A percentile compares a stretch with the other conserved stretches of the same genome.
Conservation (phyloP, 306 rosid genomes). For the Castanea crenata region DNA sequence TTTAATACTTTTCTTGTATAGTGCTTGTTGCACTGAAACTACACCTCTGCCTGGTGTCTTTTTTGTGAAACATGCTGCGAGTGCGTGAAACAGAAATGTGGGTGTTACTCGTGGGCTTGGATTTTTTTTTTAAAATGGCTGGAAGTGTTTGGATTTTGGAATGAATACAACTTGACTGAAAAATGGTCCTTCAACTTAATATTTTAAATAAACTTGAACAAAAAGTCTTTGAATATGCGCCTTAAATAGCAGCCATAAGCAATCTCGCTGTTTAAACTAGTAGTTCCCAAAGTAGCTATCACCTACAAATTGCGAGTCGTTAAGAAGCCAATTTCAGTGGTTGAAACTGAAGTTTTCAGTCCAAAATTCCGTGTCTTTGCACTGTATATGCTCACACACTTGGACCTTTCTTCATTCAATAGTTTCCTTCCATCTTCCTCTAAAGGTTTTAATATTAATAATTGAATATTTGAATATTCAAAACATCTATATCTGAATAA, state of each 20-base stretch:
- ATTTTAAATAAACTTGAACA: slow-evolving; percentile 15
- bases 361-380: slow-evolving; percentile 16
- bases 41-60: background rate
- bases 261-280: background rate
- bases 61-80: background rate
- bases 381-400: background rate
- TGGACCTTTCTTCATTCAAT: background rate
- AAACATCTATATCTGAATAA: too few relatives aligned
- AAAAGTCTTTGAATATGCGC: slow-evolving; percentile 6
- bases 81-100: background rate
- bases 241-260: background rate
- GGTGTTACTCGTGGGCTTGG: background rate
- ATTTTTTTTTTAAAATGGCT: background rate
- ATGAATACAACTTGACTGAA: slow-evolving; percentile 26
- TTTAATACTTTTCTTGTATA: background rate
- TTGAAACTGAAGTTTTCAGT: slow-evolving; percentile 28
- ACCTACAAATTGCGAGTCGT: slow-evolving; percentile 34
- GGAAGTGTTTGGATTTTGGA: background rate
- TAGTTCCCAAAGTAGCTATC: slow-evolving; percentile 3
- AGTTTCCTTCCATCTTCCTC: background rate
- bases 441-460: too few relatives aligned
- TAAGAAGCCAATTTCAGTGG: slow-evolving; percentile 42
- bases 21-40: background rate
- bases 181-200: slow-evolving; percentile 9
- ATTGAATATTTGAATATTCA: too few relatives aligned